A percentile compares a stretch with the other conserved stretches of the same genome.
These are phyloP conservation scores for Saturnispora besseyi DNA, from an alignment of 805 yeast genomes.

Conservation along the genomic window DNA sequence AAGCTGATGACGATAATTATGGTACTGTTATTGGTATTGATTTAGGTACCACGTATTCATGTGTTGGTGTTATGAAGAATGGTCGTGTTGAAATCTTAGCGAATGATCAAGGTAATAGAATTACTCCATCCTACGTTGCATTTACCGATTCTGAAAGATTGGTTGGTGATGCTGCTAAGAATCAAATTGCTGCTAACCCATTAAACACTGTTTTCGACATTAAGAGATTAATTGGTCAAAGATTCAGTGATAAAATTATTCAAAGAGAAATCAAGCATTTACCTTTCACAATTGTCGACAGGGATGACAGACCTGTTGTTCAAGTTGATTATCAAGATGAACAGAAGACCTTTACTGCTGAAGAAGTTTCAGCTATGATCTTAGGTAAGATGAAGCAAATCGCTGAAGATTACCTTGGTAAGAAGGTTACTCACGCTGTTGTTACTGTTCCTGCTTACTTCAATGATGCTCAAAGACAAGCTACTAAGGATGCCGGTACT, in stretches of 20 bases:
- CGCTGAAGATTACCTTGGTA: constrained; percentile 86
- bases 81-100: constrained; percentile 86
- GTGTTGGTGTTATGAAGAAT: constrained; percentile 68
- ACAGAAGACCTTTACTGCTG: constrained; percentile 79
- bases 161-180: constrained; percentile 97
- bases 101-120: constrained; percentile 97
- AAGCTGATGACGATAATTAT: constrained; percentile 23
- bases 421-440: constrained; percentile 78
- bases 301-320: constrained; percentile 79
- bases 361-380: constrained; percentile 91
- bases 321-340: constrained; percentile 87
- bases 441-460: constrained; percentile 91
- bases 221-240: constrained; percentile 86
- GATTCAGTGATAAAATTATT: constrained; percentile 72
- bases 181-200: constrained; percentile 97
- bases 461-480: constrained; percentile 91
- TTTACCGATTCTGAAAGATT: constrained; percentile 93
- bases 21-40: constrained; percentile 75
- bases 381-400: constrained; percentile 85
- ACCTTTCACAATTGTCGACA: constrained; percentile 75
- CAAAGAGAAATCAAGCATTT: constrained; percentile 75
- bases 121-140: constrained; percentile 94
- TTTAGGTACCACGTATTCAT: constrained; percentile 95
- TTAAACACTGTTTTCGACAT: constrained; percentile 90
- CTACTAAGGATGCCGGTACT: constrained; percentile 88